These are phyloP conservation scores for Citrullus mucosospermus DNA, from an alignment of 306 rosid genomes.

Conservation along the genomic window DNA sequence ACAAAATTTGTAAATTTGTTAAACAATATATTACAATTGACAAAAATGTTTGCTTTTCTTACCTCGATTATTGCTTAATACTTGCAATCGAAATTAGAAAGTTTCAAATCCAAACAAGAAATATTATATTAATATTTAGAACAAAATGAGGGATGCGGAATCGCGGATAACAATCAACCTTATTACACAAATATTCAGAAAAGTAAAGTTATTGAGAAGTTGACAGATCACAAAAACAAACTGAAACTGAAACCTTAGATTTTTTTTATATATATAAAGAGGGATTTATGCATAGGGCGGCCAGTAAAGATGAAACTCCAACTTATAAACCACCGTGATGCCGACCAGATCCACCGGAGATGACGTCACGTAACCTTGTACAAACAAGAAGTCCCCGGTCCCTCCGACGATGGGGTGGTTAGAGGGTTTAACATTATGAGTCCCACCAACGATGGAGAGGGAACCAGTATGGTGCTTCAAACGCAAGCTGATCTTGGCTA, in stretches of 20 bases:
- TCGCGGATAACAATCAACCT: no score
- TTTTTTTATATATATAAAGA: not conserved
- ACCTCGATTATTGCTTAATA: no score
- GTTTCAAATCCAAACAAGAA: no score
- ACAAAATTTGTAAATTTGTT: no score
- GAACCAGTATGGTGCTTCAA: constrained; percentile 43
- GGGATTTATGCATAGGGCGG: constrained; percentile 47
- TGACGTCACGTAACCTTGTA: constrained; percentile 54
- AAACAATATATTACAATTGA: no score
- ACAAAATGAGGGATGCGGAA: no score
- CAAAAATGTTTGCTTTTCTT: no score
- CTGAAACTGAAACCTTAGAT: not conserved
- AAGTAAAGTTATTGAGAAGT: no score
- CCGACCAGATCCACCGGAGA: constrained; percentile 41
- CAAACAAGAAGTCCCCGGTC: constrained; percentile 60
- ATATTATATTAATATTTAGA: no score
- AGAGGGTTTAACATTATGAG: constrained; percentile 29
- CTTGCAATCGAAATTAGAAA: no score
- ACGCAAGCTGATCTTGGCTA: constrained; percentile 46
- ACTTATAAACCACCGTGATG: constrained; percentile 36
- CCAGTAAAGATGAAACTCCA: constrained; percentile 64
- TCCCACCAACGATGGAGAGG: constrained; percentile 46
- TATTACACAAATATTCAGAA: no score
- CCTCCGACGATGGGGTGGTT: constrained; percentile 72
- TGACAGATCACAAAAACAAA: no score